Percentiles rank a stretch among this genome's conserved stretches.
phyloP scores from a whole-genome alignment of 2,329 filamentous ascomycete genomes.

The Cladosporium sp. region DNA sequence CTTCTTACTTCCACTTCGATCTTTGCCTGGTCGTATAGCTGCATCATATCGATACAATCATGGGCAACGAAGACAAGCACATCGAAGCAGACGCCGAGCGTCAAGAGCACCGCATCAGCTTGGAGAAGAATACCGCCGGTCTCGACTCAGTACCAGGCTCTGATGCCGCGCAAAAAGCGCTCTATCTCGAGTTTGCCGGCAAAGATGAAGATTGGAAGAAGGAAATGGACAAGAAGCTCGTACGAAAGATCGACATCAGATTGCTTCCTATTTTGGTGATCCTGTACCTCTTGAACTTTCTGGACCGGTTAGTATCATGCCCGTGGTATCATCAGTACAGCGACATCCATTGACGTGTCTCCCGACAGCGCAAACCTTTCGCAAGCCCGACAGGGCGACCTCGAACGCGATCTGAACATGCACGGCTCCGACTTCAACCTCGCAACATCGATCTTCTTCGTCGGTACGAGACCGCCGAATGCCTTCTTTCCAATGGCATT shows the following conservation, averaged over 20 bases:
- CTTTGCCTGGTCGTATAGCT: background rate
- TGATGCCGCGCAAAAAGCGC: constrained; percentile 6
- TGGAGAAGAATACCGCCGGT: constrained; percentile 12
- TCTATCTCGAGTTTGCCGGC: constrained; percentile 15
- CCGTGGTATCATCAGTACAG: constrained; percentile 20
- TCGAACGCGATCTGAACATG: constrained; percentile 57
- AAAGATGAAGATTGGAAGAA: constrained; percentile 14
- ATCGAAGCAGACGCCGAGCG: constrained; percentile 10
- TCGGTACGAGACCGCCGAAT: constrained; percentile 34
- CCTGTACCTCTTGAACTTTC: constrained; percentile 76
- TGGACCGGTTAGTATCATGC: constrained; percentile 46
- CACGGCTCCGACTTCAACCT: constrained; percentile 59
- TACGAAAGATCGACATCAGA: constrained; percentile 69
- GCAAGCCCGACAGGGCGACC: constrained; percentile 55
- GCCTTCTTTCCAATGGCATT: background rate
- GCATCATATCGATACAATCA: background rate
- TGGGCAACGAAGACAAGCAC: constrained; percentile 11
- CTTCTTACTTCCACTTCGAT: background rate
- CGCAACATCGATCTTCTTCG: constrained; percentile 57
- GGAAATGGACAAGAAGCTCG: constrained; percentile 54
- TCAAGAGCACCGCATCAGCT: constrained; percentile 16
- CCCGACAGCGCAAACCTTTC: constrained; percentile 55
- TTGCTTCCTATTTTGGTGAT: constrained; percentile 68
- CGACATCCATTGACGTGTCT: background rate
- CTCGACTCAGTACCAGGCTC: background rate